Evolutionary conservation across 2,329 filamentous ascomycete species (phyloP), one percentile per base, ranked within the genome.

Genomic region (Basipetospora chlamydospora): DNA sequence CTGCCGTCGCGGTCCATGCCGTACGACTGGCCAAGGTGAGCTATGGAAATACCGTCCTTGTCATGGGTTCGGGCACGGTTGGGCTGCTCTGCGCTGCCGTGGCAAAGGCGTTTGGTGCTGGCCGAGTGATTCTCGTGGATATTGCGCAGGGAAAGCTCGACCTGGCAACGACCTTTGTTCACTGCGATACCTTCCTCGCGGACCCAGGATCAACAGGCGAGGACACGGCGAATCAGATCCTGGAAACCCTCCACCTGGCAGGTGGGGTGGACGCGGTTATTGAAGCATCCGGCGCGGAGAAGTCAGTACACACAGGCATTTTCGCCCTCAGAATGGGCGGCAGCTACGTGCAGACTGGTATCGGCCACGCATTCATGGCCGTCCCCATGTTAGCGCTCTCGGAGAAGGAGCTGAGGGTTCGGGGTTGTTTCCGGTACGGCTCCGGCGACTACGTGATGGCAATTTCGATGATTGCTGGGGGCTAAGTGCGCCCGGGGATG

Each of bases 351-450:
- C 56, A 73, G 10, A 64, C 73, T 20, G 70, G 70, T 26, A 72
- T 75, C 67, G 70, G 70, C 23, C 64, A 59, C 13, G 67, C 70
- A 1, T 56, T 69, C 18, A 67, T 72, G 44, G 70, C 63, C 0
- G 52, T 74, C 8, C 68, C 68, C 3, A 58, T 76, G 18, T 64
- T 60, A 3, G 63, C 61, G 5, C 67, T 68, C 8, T 59, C 66
- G 33, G 69, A 73, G 52, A 64, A 73, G 37, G 67, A 73, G 46
- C 59, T 72, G 22, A 51, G 67, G 1, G 8, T 43, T 2, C 40
- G 16, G 66, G 66, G 21, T 61, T 68, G 31, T 3, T 72, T 72
- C 51, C 56, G 69, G 30, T 73, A 73, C 44, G 67, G 40, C 3
- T 22, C 43, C 2, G 42, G 40, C 1, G 40, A 42, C 26, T 44